A percentile compares a stretch with the other conserved stretches of the same genome.
These are phyloP conservation scores for Neofusicoccum parvum DNA, from an alignment of 2,329 filamentous ascomycete genomes.

Conservation along the genomic window DNA sequence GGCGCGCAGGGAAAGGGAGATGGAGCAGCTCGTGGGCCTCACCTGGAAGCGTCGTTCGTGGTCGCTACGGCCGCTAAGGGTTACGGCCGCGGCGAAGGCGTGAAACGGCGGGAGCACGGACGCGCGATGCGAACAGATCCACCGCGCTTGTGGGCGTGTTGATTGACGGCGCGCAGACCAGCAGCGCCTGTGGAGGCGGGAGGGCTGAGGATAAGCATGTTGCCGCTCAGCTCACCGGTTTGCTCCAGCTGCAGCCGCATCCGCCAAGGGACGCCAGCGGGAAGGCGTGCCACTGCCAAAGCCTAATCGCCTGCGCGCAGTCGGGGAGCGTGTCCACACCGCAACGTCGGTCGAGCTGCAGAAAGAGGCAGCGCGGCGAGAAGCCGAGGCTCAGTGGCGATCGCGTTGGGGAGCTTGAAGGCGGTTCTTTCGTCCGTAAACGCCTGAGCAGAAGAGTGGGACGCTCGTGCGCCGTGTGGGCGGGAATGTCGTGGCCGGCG, in stretches of 20 bases:
- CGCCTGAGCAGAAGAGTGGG: not conserved
- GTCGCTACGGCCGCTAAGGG: slow-evolving; percentile 14
- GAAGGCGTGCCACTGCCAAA: not conserved
- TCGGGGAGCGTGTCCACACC: not conserved
- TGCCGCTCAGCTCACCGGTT: not conserved
- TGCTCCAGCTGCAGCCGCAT: not conserved
- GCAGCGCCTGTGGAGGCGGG: not conserved
- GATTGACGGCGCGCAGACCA: not conserved
- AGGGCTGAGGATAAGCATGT: not conserved
- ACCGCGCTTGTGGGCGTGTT: not conserved
- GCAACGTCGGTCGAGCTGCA: slow-evolving; percentile 7
- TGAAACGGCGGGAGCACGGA: slow-evolving; percentile 9
- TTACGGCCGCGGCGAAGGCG: slow-evolving; percentile 7
- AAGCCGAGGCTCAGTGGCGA: not conserved
- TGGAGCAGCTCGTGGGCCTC: not conserved
- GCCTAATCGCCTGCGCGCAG: not conserved
- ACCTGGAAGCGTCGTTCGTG: not conserved
- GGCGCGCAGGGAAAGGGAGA: not conserved
- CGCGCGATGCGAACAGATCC: not conserved
- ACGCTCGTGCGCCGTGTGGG: not conserved
- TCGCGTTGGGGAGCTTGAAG: not conserved
- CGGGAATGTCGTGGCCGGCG: not conserved
- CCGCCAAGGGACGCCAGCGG: too few relatives aligned
- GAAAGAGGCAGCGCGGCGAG: not conserved
- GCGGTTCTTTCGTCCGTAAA: slow-evolving; percentile 9